phyloP scores from a whole-genome alignment of 2,329 filamentous ascomycete species.

The Elsinoe ampelina region DNA sequence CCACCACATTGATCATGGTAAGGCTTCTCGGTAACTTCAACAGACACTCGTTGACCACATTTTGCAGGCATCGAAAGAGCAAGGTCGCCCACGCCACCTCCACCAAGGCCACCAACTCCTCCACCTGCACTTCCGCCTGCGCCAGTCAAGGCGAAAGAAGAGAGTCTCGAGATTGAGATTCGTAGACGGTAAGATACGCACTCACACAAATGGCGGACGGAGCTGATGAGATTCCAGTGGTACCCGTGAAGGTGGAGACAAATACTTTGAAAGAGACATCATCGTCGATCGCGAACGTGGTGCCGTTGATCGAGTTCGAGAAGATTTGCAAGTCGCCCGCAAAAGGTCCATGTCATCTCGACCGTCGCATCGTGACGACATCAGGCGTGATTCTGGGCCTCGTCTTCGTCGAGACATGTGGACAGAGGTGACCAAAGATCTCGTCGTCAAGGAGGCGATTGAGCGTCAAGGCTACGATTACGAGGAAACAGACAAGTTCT shows the following conservation, averaged over 20 bases:
- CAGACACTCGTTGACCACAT: background rate
- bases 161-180: slow-evolving; percentile 48
- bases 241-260: slow-evolving; percentile 38
- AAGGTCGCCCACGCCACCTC: slow-evolving; percentile 36
- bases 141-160: slow-evolving; percentile 32
- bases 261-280: slow-evolving; percentile 57
- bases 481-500: slow-evolving; percentile 82
- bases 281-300: slow-evolving; percentile 42
- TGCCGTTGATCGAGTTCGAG: slow-evolving; percentile 2
- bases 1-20: slow-evolving; percentile 78
- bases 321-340: slow-evolving; percentile 23
- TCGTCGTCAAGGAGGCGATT: slow-evolving; percentile 80
- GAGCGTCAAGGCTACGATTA: slow-evolving; percentile 76
- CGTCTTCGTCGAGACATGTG: slow-evolving; percentile 52
- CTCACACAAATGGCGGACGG: background rate
- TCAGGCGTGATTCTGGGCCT: slow-evolving; percentile 39
- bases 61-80: slow-evolving; percentile 36
- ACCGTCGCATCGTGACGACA: slow-evolving; percentile 43
- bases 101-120: slow-evolving; percentile 38
- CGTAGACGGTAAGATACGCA: slow-evolving; percentile 38
- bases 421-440: slow-evolving; percentile 94
- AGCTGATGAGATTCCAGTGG: slow-evolving; percentile 22
- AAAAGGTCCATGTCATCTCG: slow-evolving; percentile 34
- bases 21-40: slow-evolving; percentile 25
- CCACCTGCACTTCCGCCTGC: slow-evolving; percentile 31